phyloP scores from a whole-genome alignment of 1,139 yeast genomes.

The Nematodospora anomalae region DNA sequence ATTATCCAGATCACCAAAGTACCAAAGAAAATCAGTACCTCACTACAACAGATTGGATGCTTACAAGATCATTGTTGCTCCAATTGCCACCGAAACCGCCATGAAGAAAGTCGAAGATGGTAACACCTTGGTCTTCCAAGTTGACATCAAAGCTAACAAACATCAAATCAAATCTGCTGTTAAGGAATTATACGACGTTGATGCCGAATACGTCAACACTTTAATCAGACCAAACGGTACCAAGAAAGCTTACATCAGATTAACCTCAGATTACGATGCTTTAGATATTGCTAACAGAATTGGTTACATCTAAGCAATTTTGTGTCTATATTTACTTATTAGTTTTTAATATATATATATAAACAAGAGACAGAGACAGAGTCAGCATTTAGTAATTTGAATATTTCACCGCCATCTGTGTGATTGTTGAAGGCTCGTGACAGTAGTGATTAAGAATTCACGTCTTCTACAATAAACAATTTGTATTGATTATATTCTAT shows the following conservation, averaged over 20 bases:
- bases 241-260: slow-evolving; percentile 99
- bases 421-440: too few relatives aligned
- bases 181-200: slow-evolving; percentile 97
- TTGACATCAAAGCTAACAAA: slow-evolving; percentile 95
- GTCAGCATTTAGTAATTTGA: too few relatives aligned
- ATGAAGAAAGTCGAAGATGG: slow-evolving; percentile 99
- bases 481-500: neutral
- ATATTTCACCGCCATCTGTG: too few relatives aligned
- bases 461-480: slow-evolving; percentile 1
- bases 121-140: slow-evolving; percentile 98
- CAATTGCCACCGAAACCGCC: slow-evolving; percentile 98
- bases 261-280: slow-evolving; percentile 99
- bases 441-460: too few relatives aligned
- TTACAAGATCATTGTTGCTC: slow-evolving; percentile 91
- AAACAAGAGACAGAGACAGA: neutral
- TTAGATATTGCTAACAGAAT: slow-evolving; percentile 99
- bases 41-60: slow-evolving; percentile 97
- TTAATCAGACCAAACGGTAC: slow-evolving; percentile 98
- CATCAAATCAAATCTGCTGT: slow-evolving; percentile 97
- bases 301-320: slow-evolving; percentile 75
- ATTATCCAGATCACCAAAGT: slow-evolving; percentile 92
- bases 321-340: neutral
- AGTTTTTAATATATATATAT: slow-evolving; percentile 4
- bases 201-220: slow-evolving; percentile 91
- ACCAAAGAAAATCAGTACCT: slow-evolving; percentile 94